Evolutionary conservation across 768 basidiomycete genomes (phyloP).

Genomic region (Cystobasidium ongulense): DNA sequence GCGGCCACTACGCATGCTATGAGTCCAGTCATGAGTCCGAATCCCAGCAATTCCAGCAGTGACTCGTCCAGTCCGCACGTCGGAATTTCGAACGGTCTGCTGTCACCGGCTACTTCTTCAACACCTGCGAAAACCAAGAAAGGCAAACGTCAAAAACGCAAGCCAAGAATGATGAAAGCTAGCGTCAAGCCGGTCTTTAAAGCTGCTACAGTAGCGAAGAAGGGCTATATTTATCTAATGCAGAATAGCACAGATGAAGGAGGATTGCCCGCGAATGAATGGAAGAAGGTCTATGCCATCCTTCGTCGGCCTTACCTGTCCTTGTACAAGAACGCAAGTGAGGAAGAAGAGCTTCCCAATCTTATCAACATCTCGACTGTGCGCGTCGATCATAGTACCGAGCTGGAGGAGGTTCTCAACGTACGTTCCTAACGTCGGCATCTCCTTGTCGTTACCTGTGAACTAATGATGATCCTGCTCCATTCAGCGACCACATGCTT

Average conservation of each 20-base stretch:
- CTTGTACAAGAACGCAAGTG: slow-evolving; percentile 72
- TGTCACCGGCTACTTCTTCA: neutral
- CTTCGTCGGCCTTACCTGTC: slow-evolving; percentile 82
- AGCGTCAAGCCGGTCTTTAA: slow-evolving; percentile 1
- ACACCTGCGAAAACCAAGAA: neutral
- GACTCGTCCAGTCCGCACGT: neutral
- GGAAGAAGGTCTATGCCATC: slow-evolving; percentile 81
- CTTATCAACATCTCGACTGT: slow-evolving; percentile 75
- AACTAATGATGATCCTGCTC: neutral
- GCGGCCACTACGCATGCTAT: slow-evolving; percentile 43
- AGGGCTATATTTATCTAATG: slow-evolving; percentile 70
- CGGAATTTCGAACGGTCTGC: neutral
- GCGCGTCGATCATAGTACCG: slow-evolving; percentile 73
- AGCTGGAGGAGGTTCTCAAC: slow-evolving; percentile 56
- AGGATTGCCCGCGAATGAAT: slow-evolving; percentile 68
- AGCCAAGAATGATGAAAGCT: neutral
- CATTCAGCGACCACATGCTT: slow-evolving; percentile 28
- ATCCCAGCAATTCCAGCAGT: neutral
- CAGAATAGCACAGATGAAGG: slow-evolving; percentile 39
- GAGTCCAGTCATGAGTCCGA: slow-evolving; percentile 35
- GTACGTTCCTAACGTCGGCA: slow-evolving; percentile 18
- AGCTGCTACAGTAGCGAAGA: slow-evolving; percentile 66
- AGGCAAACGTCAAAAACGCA: neutral
- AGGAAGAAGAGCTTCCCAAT: slow-evolving; percentile 66
- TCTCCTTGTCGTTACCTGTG: no score